These are phyloP conservation scores for Pleurotus tuber-regium DNA, from an alignment of 768 basidiomycete species.

Conservation along the genomic window DNA sequence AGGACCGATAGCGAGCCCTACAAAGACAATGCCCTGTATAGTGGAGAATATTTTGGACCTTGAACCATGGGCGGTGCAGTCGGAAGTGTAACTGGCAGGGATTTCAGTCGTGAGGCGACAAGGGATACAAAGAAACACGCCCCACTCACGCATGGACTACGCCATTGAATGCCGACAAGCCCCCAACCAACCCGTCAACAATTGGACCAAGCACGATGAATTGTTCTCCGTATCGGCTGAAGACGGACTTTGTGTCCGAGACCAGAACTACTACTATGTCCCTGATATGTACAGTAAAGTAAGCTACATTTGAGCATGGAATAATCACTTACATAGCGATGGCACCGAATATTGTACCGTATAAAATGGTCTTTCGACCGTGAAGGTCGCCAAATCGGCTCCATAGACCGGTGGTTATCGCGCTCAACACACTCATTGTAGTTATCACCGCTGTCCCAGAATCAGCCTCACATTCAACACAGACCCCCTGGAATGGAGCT, in stretches of 20 bases:
- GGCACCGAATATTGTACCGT: conserved; percentile 63
- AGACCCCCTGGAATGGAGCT: conserved; percentile 12
- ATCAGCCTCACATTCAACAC: too few relatives aligned
- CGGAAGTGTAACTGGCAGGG: conserved; percentile 49
- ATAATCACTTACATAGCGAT: conserved; percentile 60
- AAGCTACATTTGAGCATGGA: background rate
- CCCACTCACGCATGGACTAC: conserved; percentile 65
- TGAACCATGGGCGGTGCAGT: conserved; percentile 52
- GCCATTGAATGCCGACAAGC: conserved; percentile 61
- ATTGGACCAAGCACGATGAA: conserved; percentile 77
- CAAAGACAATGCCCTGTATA: conserved; percentile 72
- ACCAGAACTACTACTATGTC: conserved; percentile 81
- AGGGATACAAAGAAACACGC: conserved; percentile 40
- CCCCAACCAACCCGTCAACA: conserved; percentile 78
- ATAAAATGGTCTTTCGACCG: conserved; percentile 76
- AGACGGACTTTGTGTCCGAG: conserved; percentile 51
- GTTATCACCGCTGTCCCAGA: conserved; percentile 56
- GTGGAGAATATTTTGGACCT: conserved; percentile 57
- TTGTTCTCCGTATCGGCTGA: conserved; percentile 57
- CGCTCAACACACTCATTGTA: conserved; percentile 75
- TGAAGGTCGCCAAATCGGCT: conserved; percentile 72
- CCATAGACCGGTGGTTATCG: conserved; percentile 86
- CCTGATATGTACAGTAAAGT: conserved; percentile 35
- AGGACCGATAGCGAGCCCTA: conserved; percentile 79
- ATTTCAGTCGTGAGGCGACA: conserved; percentile 17